Percentiles rank a stretch among this genome's conserved stretches.
Conservation (phyloP, 495 filamentous ascomycete genomes). For the Achaetomiella virescens region DNA sequence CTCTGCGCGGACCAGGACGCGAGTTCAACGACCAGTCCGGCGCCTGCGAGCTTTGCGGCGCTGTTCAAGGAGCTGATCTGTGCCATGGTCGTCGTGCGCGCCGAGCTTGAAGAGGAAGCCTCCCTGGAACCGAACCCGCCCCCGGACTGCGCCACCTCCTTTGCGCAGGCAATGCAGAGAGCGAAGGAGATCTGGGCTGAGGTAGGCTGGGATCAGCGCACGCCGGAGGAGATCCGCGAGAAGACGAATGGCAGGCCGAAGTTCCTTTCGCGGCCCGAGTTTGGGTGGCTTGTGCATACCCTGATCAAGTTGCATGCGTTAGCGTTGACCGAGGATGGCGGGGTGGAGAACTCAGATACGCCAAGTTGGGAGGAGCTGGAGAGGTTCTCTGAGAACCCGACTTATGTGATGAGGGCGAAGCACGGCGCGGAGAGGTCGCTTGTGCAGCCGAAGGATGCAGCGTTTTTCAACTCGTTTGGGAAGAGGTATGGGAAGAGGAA, state of each 20-base stretch:
- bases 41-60: neutral
- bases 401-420: slow-evolving; percentile 6
- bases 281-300: slow-evolving; percentile 9
- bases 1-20: slow-evolving; percentile 13
- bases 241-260: neutral
- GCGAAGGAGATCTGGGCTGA: neutral
- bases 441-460: neutral
- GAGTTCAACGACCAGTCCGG: neutral
- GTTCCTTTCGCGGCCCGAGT: neutral
- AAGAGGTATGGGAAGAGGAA: slow-evolving; percentile 7
- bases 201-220: neutral
- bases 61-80: slow-evolving; percentile 11
- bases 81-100: slow-evolving; percentile 13
- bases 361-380: slow-evolving; percentile 10
- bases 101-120: slow-evolving; percentile 9
- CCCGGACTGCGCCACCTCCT: neutral
- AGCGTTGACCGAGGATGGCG: slow-evolving; percentile 2
- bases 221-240: neutral
- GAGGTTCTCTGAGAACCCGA: slow-evolving; percentile 1
- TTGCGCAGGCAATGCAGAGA: slow-evolving; percentile 7
- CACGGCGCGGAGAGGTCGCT: neutral
- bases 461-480: slow-evolving; percentile 2
- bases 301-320: slow-evolving; percentile 7
- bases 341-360: neutral
- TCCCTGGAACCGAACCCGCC: neutral